Conservation (phyloP, 2,329 filamentous ascomycete species). For the Exophiala viscosa region DNA sequence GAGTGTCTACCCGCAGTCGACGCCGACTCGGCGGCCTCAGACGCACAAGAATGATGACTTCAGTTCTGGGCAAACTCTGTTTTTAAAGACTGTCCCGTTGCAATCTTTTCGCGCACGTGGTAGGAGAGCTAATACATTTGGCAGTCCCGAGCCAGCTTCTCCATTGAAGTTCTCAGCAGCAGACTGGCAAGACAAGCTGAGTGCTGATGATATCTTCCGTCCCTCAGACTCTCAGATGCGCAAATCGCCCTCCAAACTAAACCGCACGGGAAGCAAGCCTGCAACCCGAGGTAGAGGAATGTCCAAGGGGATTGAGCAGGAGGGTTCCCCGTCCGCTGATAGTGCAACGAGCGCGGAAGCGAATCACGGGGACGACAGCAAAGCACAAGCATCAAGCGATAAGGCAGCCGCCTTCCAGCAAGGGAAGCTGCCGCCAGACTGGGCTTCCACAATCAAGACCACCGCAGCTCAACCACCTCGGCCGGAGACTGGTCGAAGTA, state of each 20-base stretch:
- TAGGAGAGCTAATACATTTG: constrained; percentile 10
- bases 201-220: constrained; percentile 37
- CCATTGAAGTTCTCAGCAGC: constrained; percentile 40
- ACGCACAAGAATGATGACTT: not conserved
- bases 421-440: constrained; percentile 24
- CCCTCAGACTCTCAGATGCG: constrained; percentile 31
- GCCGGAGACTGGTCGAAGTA: not conserved
- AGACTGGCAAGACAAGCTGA: constrained; percentile 40
- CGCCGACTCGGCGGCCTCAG: constrained; percentile 8
- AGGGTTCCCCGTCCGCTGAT: constrained; percentile 8
- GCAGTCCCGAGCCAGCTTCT: constrained; percentile 29
- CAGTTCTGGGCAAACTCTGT: not conserved
- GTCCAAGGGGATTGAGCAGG: constrained; percentile 13
- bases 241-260: constrained; percentile 25
- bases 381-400: constrained; percentile 4
- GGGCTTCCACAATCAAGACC: constrained; percentile 13
- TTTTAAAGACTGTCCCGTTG: not conserved
- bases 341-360: constrained; percentile 22
- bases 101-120: not conserved
- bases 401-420: constrained; percentile 22
- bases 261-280: constrained; percentile 19
- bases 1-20: constrained; percentile 26
- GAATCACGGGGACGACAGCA: not conserved
- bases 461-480: not conserved
- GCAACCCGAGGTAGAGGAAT: constrained; percentile 16